Percentiles rank a stretch among this genome's conserved stretches.
phyloP scores from a whole-genome alignment of 257 asterid genomes.

The Scutellaria barbata region DNA sequence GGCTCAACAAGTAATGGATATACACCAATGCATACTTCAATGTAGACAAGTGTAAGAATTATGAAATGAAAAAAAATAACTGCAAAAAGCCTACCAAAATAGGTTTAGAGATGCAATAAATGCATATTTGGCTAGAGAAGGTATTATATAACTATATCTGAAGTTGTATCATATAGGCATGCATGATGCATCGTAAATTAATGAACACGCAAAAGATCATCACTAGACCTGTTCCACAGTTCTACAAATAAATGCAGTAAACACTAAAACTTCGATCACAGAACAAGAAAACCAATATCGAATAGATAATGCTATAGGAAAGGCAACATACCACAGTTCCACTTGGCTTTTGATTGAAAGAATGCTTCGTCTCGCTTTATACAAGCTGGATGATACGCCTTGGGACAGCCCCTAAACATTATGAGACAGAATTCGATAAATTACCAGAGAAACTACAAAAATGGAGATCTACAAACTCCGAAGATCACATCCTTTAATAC shows the following conservation, averaged over 20 bases:
- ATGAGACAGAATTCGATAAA: background rate
- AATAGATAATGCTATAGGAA: background rate
- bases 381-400: constrained; percentile 89
- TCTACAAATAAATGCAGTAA: constrained; percentile 18
- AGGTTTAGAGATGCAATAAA: background rate
- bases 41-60: background rate
- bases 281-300: background rate
- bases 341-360: constrained; percentile 73
- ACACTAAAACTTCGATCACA: background rate
- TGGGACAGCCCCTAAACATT: constrained; percentile 82
- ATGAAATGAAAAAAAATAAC: background rate
- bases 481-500: background rate
- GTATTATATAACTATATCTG: background rate
- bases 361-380: constrained; percentile 86
- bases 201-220: constrained; percentile 7
- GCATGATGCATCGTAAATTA: constrained; percentile 5
- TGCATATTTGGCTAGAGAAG: background rate
- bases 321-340: constrained; percentile 69
- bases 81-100: constrained; percentile 7
- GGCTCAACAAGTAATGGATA: constrained; percentile 20
- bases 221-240: background rate
- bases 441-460: background rate
- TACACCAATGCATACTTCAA: background rate
- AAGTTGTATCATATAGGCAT: background rate
- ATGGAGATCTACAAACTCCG: background rate